Percentiles rank a stretch among this genome's conserved stretches.
phyloP scores from a whole-genome alignment of 2,329 filamentous ascomycete species.

The Colletotrichum sp. region DNA sequence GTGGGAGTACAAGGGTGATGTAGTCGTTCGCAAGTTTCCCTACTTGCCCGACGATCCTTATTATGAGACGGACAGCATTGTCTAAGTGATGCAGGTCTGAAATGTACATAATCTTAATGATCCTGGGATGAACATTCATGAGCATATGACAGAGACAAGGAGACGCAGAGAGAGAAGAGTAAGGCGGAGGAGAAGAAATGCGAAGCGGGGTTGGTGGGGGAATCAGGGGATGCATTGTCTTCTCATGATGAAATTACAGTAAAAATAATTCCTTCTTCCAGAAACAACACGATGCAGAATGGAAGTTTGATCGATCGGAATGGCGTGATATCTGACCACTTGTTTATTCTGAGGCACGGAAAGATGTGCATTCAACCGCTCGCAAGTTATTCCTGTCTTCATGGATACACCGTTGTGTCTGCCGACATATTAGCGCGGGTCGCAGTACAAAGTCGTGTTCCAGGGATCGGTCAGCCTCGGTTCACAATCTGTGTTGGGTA shows the following conservation, averaged over 20 bases:
- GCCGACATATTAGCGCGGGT: neutral
- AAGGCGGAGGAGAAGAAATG: neutral
- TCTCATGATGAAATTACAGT: neutral
- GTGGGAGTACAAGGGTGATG: constrained; percentile 28
- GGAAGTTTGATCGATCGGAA: neutral
- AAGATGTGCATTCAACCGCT: neutral
- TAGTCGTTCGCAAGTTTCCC: constrained; percentile 16
- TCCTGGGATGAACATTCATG: constrained; percentile 8
- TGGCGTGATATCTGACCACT: neutral
- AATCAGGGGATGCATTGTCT: neutral
- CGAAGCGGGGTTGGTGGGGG: neutral
- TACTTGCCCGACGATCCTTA: constrained; percentile 4
- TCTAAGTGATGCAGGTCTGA: neutral
- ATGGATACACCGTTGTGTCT: neutral
- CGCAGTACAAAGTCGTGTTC: neutral
- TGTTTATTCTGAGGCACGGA: neutral
- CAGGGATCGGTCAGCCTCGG: neutral
- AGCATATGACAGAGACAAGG: constrained; percentile 11
- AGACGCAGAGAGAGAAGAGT: neutral
- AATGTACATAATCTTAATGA: neutral
- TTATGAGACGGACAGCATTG: constrained; percentile 8
- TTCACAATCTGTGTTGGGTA: neutral
- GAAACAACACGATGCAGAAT: neutral
- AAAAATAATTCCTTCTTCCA: neutral
- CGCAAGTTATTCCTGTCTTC: neutral